These are phyloP conservation scores for Kokia cookei DNA, from an alignment of 441 rosid genomes.

Conservation along the genomic window DNA sequence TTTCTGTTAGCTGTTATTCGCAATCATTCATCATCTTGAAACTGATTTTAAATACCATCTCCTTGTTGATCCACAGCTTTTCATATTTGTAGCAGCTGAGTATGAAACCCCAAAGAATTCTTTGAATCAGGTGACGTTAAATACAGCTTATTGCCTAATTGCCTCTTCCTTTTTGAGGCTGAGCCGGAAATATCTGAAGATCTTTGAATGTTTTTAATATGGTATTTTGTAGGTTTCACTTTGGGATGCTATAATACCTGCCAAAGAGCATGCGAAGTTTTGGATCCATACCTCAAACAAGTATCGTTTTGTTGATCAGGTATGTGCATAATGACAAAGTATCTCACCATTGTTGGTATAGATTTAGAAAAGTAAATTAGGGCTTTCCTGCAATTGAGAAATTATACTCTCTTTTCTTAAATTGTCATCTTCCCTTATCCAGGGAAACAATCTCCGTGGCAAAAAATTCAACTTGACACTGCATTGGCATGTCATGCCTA, in stretches of 20 bases:
- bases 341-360: neutral
- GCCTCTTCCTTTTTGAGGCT: neutral
- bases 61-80: slow-evolving; percentile 44
- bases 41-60: neutral
- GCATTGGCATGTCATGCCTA: slow-evolving; percentile 99
- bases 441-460: slow-evolving; percentile 93
- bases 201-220: neutral
- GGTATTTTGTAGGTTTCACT: slow-evolving; percentile 56
- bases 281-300: slow-evolving; percentile 69
- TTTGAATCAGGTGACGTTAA: slow-evolving; percentile 66
- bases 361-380: neutral
- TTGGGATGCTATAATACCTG: slow-evolving; percentile 94
- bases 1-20: neutral
- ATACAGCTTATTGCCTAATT: neutral
- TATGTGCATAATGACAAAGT: slow-evolving; percentile 11
- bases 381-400: neutral
- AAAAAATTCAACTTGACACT: slow-evolving; percentile 86
- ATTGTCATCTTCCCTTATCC: slow-evolving; percentile 12
- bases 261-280: slow-evolving; percentile 73
- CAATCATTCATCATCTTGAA: neutral
- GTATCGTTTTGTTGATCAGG: slow-evolving; percentile 86
- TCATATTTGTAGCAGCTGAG: slow-evolving; percentile 84
- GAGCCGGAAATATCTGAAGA: neutral
- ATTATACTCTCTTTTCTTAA: neutral
- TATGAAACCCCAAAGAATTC: slow-evolving; percentile 69